Percentiles rank a stretch among this genome's conserved stretches.
phyloP scores from a whole-genome alignment of 371 early-diverging fungal species.

The Rhizopus sp. region DNA sequence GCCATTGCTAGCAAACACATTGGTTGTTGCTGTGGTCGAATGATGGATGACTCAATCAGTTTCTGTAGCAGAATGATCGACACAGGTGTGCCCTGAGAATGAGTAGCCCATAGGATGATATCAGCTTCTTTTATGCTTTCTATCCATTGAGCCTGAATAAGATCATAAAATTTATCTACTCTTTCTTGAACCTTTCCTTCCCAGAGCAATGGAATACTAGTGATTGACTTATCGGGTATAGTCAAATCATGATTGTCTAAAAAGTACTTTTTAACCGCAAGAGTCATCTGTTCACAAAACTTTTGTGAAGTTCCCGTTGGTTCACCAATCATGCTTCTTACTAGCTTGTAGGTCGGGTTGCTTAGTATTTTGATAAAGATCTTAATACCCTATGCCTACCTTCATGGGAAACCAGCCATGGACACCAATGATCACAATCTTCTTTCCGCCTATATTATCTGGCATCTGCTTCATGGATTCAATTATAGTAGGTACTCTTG shows the following conservation, averaged over 20 bases:
- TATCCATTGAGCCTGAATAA: conserved; percentile 46
- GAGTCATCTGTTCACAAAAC: conserved; percentile 86
- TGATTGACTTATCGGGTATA: conserved; percentile 58
- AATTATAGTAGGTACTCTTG: neutral
- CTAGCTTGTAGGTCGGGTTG: conserved; percentile 21
- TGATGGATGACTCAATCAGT: conserved; percentile 64
- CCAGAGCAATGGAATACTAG: conserved; percentile 82
- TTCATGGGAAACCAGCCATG: conserved; percentile 90
- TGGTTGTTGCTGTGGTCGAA: conserved; percentile 66
- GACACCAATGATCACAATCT: conserved; percentile 70
- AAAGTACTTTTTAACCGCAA: conserved; percentile 62
- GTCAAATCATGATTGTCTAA: conserved; percentile 51
- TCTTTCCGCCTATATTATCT: conserved; percentile 5
- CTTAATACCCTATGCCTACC: conserved; percentile 12
- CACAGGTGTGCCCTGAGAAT: conserved; percentile 93
- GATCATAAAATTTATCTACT: conserved; percentile 71
- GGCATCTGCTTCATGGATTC: conserved; percentile 16
- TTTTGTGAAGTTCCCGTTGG: conserved; percentile 89
- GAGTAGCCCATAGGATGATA: conserved; percentile 82
- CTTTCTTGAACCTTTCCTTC: conserved; percentile 89
- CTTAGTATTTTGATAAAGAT: too few species aligned
- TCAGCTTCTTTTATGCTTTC: conserved; percentile 67
- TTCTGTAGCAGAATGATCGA: conserved; percentile 72
- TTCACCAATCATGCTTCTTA: conserved; percentile 81
- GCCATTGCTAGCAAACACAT: conserved; percentile 89